Evolutionary conservation across 164 flowering plant genomes (phyloP), one percentile per base, ranked within the genome.

Genomic region (Piper longum): DNA sequence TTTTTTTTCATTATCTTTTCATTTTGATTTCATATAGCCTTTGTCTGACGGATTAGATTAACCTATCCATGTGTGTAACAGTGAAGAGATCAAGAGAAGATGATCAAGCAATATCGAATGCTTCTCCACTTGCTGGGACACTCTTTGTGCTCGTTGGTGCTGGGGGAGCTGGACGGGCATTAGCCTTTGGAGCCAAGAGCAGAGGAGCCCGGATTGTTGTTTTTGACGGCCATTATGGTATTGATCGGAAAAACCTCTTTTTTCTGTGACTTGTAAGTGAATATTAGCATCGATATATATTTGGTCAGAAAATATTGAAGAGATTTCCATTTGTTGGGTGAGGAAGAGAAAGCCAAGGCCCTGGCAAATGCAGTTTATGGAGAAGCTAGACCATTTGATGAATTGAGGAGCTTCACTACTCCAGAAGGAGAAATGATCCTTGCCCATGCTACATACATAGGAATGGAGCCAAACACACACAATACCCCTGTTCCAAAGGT

Each of bases 111-210:
- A 26, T 9, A 14, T 48, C 12, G 9, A 14, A 48, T 48, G 70
- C 64, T 71, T 95, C 99, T 54, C 93, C 96, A 18, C 71, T 95
- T 72, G 82, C 83, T 66, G 89, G 88, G 56, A 91, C 78, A 75
- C 72, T 85, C 5, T 87, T 95, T 75, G 85, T 95, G 13, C 86
- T 95, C 64, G 85, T 91, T 77, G 99, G 99, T 63, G 99, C 99
- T 73, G 98, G 98, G 58, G 99, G 99, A 55, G 99, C 99, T 67
- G 99, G 98, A 61, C 89, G 86, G 80, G 97, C 99, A 65, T 90
- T 95, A 76, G 99, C 98, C 69, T 95, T 79, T 81, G 99, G 99
- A 64, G 98, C 95, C 56, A 87, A 87, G 71, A 88, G 75, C 64
- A 91, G 89, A 74, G 96, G 98, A 41, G 98, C 96, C 7, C 79